Evolutionary conservation across 2,329 filamentous ascomycete species (phyloP), one percentile per base, ranked within the genome.

Genomic region (Lachnellula willkommii): DNA sequence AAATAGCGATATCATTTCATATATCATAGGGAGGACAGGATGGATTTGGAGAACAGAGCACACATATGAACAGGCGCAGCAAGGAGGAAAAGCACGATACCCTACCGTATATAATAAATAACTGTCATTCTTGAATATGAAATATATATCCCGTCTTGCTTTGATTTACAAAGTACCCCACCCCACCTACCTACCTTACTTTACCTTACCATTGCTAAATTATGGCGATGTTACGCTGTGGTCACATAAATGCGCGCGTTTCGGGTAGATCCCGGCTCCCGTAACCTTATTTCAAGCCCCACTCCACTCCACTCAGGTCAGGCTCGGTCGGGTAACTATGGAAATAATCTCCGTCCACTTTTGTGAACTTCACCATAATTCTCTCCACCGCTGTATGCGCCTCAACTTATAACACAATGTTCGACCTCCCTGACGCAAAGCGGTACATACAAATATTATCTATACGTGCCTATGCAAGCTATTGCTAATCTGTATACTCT

Each of bases 391-490:
- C 40, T 28, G 37, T 39, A 45, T 42, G 39, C 32, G n/a, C 37
- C 24, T 26, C 52, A 22, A 43, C 43, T 45, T 24, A 52, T 20
- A 14, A 42, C 43, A 17, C 11, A 32, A 81, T 81, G 78, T 80
- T 80, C 61, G 76, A 78, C 42, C 53, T 80, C 8, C 77, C 79
- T 36, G 73, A 79, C 54, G 77, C 78, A 48, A 81, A 81, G 66
- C 73, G 77, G 79, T 80, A 68, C 57, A 72, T 59, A 14, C 15
- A 7, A 3, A 40, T 17, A 12, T 17, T 15, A 14, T 52, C 45
- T 50, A 20, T 48, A 47, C n/a, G 3, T 5, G 40, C 20, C 2
- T 12, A 11, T 24, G 3, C 7, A 11, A 6, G 14, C 5, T 36
- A 28, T 47, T 22, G 35, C 55, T 62, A 52, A 62, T 24, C 17